Conservation (phyloP, 2,329 filamentous ascomycete species). For the Coleophoma eucalyptorum region DNA sequence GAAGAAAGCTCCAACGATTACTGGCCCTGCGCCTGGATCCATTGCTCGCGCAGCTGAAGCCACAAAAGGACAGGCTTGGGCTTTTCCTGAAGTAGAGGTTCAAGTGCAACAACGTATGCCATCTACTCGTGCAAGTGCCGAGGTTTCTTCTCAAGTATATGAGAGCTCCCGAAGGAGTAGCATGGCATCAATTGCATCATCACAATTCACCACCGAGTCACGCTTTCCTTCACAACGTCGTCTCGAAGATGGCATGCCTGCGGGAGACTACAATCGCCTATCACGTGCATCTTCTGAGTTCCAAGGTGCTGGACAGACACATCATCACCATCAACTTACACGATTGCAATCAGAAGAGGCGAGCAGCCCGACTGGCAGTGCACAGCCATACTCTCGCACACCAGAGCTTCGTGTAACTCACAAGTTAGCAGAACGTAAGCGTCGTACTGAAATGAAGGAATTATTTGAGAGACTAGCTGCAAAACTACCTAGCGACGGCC, state of each 20-base stretch:
- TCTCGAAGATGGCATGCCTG: constrained; percentile 55
- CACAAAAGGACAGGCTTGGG: constrained; percentile 80
- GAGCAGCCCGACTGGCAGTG: constrained; percentile 44
- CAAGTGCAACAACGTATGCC: constrained; percentile 49
- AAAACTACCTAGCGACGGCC: constrained; percentile 74
- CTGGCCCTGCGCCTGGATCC: constrained; percentile 60
- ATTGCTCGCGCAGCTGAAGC: constrained; percentile 72
- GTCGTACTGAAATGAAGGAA: constrained; percentile 84
- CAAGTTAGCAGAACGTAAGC: constrained; percentile 80
- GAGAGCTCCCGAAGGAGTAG: constrained; percentile 70
- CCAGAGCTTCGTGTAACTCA: constrained; percentile 80
- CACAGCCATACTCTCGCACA: constrained; percentile 77
- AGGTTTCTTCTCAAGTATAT: constrained; percentile 38
- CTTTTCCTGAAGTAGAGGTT: constrained; percentile 72
- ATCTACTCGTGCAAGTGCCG: constrained; percentile 42
- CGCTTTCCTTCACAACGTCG: constrained; percentile 68
- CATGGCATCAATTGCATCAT: constrained; percentile 73
- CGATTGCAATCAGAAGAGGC: constrained; percentile 60
- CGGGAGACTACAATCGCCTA: constrained; percentile 36
- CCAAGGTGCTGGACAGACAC: constrained; percentile 45
- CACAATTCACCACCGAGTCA: constrained; percentile 73
- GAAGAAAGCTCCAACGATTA: constrained; percentile 64
- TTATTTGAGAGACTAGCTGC: constrained; percentile 55
- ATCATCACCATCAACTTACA: constrained; percentile 72
- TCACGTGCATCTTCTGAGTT: constrained; percentile 51